Conservation (phyloP, 2,329 filamentous ascomycete genomes). For the Colletotrichum coccodes region DNA sequence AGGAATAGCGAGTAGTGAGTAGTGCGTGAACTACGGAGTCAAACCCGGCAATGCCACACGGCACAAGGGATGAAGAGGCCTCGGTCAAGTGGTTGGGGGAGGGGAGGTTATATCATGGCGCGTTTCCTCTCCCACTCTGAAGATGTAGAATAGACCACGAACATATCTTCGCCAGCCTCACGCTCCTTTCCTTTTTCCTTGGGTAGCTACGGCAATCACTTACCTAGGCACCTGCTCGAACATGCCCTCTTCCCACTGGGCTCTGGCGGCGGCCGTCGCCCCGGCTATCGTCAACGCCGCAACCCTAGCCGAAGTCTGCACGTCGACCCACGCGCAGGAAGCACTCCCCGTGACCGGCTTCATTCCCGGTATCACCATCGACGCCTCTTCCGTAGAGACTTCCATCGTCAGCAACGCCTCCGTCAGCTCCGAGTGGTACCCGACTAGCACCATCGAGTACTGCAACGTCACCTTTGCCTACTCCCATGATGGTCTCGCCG, state of each 20-base stretch:
- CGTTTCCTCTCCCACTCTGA: not conserved
- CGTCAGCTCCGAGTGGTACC: conserved; percentile 41
- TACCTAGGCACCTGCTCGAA: not conserved
- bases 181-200: not conserved
- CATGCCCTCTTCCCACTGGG: not conserved
- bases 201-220: not conserved
- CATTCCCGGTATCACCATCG: conserved; percentile 40
- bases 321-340: conserved; percentile 33
- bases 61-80: not conserved
- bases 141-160: not conserved
- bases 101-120: not conserved
- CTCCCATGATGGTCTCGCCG: conserved; percentile 48
- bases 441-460: conserved; percentile 47
- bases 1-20: not conserved
- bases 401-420: conserved; percentile 44
- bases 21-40: not conserved
- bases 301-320: conserved; percentile 37
- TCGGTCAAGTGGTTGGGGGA: no score
- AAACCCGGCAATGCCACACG: not conserved
- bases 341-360: conserved; percentile 37
- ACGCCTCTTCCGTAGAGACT: conserved; percentile 40
- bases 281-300: conserved; percentile 29
- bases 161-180: not conserved
- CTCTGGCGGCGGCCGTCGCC: not conserved
- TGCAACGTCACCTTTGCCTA: conserved; percentile 60